These are phyloP conservation scores for Solanum medicagineum DNA, from an alignment of 257 asterid species.

Conservation along the genomic window DNA sequence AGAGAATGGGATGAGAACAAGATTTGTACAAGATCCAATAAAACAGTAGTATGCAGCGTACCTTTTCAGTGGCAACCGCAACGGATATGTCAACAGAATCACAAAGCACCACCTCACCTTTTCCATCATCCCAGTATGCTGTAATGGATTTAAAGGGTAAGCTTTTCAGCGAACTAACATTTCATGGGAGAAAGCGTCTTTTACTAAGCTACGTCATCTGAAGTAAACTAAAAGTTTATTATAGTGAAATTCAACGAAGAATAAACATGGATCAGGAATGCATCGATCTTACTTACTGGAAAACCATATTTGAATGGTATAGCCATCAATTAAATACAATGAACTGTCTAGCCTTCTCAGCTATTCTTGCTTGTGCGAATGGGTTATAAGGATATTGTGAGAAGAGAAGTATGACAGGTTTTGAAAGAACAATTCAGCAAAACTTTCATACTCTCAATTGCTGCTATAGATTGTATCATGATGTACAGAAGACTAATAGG, in stretches of 20 bases:
- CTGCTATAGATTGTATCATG: not conserved
- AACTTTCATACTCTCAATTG: not conserved
- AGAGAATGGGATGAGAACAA: constrained; percentile 6
- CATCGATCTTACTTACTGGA: not conserved
- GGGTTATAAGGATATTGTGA: not conserved
- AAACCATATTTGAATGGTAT: not conserved
- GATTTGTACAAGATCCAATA: constrained; percentile 1
- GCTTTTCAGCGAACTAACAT: not conserved
- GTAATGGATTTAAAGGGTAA: constrained; percentile 8
- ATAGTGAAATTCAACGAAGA: not conserved
- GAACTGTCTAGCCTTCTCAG: not conserved
- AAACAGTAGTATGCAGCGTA: constrained; percentile 1
- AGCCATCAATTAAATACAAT: not conserved
- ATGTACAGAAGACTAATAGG: not conserved
- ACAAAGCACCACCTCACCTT: constrained; percentile 55
- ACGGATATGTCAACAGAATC: constrained; percentile 92
- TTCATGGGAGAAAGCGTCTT: not conserved
- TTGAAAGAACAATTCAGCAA: not conserved
- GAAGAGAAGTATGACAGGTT: not conserved
- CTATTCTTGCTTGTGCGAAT: not conserved
- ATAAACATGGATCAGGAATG: not conserved
- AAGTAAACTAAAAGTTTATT: not conserved
- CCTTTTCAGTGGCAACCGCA: constrained; percentile 99
- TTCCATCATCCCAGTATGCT: constrained; percentile 85
- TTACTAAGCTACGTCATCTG: not conserved